These are phyloP conservation scores for Fusarium sp. DNA, from an alignment of 2,329 filamentous ascomycete species.

Conservation along the genomic window DNA sequence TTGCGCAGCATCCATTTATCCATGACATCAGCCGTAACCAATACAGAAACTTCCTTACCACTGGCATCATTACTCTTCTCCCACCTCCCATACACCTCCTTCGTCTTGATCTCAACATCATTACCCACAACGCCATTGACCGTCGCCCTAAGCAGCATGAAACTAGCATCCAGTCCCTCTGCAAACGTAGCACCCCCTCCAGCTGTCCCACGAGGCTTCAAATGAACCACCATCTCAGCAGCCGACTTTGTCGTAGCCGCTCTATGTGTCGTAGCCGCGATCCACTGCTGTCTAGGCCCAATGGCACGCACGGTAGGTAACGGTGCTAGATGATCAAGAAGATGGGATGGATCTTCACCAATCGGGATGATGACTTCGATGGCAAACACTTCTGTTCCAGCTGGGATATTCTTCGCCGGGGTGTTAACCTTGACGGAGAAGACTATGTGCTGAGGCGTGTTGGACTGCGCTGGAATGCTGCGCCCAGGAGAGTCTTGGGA, in stretches of 20 bases:
- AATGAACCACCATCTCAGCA: neutral
- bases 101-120: neutral
- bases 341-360: neutral
- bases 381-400: neutral
- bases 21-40: accelerated
- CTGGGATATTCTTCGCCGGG: accelerated
- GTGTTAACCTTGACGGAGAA: neutral
- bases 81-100: neutral
- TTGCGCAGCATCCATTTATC: neutral
- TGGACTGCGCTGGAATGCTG: neutral
- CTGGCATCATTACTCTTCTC: neutral
- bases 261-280: neutral
- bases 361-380: neutral
- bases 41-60: neutral
- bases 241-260: neutral
- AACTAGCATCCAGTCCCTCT: neutral
- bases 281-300: neutral
- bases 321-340: accelerated
- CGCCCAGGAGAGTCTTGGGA: neutral
- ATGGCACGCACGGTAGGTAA: neutral
- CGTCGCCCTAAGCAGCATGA: neutral
- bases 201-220: neutral
- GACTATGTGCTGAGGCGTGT: neutral
- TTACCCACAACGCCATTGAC: neutral
- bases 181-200: neutral